A percentile compares a stretch with the other conserved stretches of the same genome.
Conservation (phyloP, 2,329 filamentous ascomycete genomes). For the Endocalyx cinctus region DNA sequence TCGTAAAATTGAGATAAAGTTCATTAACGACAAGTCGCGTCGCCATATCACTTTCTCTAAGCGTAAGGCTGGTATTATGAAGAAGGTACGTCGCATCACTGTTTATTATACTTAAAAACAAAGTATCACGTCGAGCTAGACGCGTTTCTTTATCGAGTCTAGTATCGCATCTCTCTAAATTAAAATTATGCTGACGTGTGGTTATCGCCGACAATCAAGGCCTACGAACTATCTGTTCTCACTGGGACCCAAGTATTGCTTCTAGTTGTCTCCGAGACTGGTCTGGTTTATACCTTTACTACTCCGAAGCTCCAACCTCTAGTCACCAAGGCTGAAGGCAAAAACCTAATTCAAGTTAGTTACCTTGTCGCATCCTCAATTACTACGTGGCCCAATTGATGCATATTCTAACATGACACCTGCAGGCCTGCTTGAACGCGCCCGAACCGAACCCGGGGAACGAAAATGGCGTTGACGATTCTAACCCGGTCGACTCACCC, state of each 20-base stretch:
- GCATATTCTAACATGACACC: constrained; percentile 27
- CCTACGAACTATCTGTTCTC: constrained; percentile 94
- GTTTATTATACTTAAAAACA: no score
- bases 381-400: no score
- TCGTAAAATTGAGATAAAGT: constrained; percentile 99
- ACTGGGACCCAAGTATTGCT: constrained; percentile 96
- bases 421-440: constrained; percentile 89
- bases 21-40: constrained; percentile 99
- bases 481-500: constrained; percentile 78
- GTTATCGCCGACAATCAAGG: no score
- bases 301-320: constrained; percentile 97
- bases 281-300: constrained; percentile 96
- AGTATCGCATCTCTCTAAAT: no score
- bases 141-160: constrained; percentile 13
- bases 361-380: constrained; percentile 2
- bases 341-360: constrained; percentile 93
- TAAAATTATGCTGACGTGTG: no score
- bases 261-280: constrained; percentile 94
- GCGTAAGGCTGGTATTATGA: constrained; percentile 99
- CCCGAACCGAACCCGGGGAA: constrained; percentile 80
- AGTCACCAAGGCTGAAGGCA: constrained; percentile 97
- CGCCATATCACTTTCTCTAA: constrained; percentile 99
- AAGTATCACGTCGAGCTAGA: constrained; percentile 10
- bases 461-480: constrained; percentile 75
- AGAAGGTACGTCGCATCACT: constrained; percentile 70